Evolutionary conservation across 768 basidiomycete species (phyloP).

Genomic region (Boletellus sp.): DNA sequence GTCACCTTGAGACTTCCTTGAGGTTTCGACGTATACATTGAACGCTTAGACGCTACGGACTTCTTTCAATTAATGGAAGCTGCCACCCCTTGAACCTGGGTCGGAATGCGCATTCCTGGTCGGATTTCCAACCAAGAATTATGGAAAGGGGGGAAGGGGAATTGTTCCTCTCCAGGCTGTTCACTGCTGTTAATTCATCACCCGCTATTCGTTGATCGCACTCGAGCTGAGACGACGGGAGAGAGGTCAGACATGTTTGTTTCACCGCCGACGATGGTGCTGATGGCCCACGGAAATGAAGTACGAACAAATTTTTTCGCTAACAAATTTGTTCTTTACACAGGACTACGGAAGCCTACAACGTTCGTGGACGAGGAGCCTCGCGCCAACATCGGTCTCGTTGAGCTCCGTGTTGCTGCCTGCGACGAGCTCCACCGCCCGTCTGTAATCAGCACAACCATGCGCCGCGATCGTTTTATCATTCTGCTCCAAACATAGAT

Average conservation of each 20-base stretch:
- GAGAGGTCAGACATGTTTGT: conserved; percentile 20
- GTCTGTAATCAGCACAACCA: not conserved
- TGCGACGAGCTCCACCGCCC: conserved; percentile 13
- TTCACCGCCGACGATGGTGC: conserved; percentile 20
- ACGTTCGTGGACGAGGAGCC: conserved; percentile 1
- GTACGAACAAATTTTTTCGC: conserved; percentile 24
- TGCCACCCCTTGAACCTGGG: conserved; percentile 5
- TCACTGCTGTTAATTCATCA: conserved; percentile 20
- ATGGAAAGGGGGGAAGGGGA: conserved; percentile 3
- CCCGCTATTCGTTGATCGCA: conserved; percentile 1
- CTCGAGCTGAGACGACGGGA: conserved; percentile 4
- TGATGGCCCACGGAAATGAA: conserved; percentile 28
- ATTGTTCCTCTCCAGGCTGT: conserved; percentile 10
- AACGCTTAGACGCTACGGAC: not conserved
- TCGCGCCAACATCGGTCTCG: not conserved
- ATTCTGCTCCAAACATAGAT: conserved; percentile 9
- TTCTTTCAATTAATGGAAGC: conserved; percentile 24
- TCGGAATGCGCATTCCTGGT: not conserved
- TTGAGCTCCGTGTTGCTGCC: conserved; percentile 7
- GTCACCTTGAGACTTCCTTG: conserved; percentile 28
- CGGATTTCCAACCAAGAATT: conserved; percentile 10
- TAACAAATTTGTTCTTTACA: conserved; percentile 5
- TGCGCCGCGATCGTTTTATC: conserved; percentile 16
- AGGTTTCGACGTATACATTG: conserved; percentile 5
- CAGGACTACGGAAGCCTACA: conserved; percentile 12